Percentiles rank a stretch among this genome's conserved stretches.
These are phyloP conservation scores for Bryopsis sp. DNA, from an alignment of 139 green algal species.

Conservation along the genomic window DNA sequence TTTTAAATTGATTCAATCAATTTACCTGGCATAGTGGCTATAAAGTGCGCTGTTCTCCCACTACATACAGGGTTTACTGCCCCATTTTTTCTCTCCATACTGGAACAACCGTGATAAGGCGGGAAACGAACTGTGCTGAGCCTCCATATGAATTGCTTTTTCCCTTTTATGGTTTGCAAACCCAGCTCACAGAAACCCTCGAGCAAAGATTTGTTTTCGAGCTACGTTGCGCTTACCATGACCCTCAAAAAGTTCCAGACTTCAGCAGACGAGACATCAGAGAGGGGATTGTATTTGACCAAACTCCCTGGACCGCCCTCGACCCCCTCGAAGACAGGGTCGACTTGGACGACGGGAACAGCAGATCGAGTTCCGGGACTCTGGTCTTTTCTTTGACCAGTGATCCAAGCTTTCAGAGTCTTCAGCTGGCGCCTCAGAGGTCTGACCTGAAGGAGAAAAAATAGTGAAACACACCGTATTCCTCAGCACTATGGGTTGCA, in stretches of 20 bases:
- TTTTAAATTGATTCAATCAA: no score
- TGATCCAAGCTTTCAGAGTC: constrained; percentile 91
- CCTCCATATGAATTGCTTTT: no score
- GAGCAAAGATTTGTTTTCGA: background rate
- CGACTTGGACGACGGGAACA: constrained; percentile 69
- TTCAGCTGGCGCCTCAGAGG: constrained; percentile 82
- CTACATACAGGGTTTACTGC: no score
- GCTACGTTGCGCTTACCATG: constrained; percentile 52
- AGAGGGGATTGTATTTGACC: constrained; percentile 98
- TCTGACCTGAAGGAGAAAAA: constrained; percentile 61
- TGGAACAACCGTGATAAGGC: no score
- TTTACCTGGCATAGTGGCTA: no score
- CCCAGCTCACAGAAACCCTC: no score
- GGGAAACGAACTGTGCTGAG: no score
- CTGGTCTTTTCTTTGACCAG: constrained; percentile 97
- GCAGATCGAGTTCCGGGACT: constrained; percentile 79
- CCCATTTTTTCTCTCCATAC: no score
- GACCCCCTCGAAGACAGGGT: constrained; percentile 49
- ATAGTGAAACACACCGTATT: no score
- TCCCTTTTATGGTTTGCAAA: no score
- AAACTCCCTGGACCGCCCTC: constrained; percentile 68
- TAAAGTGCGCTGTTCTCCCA: no score
- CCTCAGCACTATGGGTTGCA: no score
- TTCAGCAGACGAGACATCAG: constrained; percentile 76
- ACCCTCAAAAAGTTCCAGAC: constrained; percentile 96